These are phyloP conservation scores for Marasmius oreades DNA, from an alignment of 1,284 basidiomycete genomes.

Conservation along the genomic window DNA sequence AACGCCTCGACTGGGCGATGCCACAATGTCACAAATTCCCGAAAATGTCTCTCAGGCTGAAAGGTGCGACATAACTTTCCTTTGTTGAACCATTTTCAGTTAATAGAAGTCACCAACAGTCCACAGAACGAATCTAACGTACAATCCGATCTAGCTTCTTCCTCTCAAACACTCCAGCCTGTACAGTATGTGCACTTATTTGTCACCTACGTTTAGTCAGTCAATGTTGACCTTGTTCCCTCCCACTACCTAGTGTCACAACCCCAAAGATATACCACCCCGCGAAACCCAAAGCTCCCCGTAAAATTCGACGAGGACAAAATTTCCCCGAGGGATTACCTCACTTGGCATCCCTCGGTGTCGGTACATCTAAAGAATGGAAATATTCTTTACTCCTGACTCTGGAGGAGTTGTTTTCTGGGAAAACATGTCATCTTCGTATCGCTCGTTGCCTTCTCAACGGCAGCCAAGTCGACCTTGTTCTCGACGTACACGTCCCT, in stretches of 20 bases:
- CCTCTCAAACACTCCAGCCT: background rate
- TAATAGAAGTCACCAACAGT: background rate
- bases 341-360: conserved; percentile 5
- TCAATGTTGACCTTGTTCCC: background rate
- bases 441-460: conserved; percentile 67
- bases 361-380: conserved; percentile 42
- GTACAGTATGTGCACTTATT: background rate
- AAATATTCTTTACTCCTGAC: conserved; percentile 70
- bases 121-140: background rate
- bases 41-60: background rate
- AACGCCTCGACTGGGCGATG: background rate
- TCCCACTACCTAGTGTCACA: background rate
- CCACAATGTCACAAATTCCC: background rate
- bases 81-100: background rate
- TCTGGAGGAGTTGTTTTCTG: conserved; percentile 84
- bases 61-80: background rate
- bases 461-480: conserved; percentile 66
- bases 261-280: background rate
- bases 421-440: conserved; percentile 77
- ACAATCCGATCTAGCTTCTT: background rate
- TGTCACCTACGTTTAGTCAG: background rate
- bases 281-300: background rate
- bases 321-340: conserved; percentile 1
- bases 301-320: background rate
- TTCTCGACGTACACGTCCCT: conserved; percentile 72